Base-by-base conservation (phyloP, 2,329 filamentous ascomycete genomes). In the Aureobasidium sp. region DNA sequence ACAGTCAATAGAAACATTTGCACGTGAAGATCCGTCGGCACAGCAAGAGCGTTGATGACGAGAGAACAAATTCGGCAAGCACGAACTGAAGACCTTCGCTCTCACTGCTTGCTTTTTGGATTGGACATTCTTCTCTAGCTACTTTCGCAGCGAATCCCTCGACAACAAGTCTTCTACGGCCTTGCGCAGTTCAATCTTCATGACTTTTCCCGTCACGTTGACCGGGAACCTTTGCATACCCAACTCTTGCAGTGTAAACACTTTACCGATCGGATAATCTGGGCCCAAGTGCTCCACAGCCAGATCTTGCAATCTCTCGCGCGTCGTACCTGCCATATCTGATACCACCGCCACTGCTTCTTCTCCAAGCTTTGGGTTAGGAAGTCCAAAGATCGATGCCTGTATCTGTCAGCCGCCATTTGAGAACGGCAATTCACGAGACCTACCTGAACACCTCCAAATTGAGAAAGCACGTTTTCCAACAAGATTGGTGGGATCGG, bases 141-240 rank as follows among this genome's bases (percentile, higher is more conserved):
- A 25, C 29, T 16, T 49, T 50, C 14, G 10, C 3, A 13, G 3
- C 14, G 34, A 53, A 11, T 16, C 48, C 2, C 14, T 41, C 14
- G 51, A 32, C 37, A 44, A 25, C 13, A 42, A 5, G 9, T 34
- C 9, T 21, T 58, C 54, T 1, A 58, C 54, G 21, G 42, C 54
- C 27, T 37, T 48, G 30, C 54, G 41, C 42, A 58, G 37, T 32
- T 47, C 54, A 37, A 58, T 58, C 42, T 58, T 58, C 54, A 58
- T 58, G 10, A 58, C 42, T 32, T 58, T 58, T 11, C 54, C 54
- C 2, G 54, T 47, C 30, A 58, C 54, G 6, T 58, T 58, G 30
- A 58, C 21, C 11, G 54, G 54, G 14, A 58, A 58, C 42, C 47
- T 30, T 25, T 47, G 41, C 41, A 58, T 36, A 7, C 42, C 54